Evolutionary conservation across 352 stramenopile genomes (phyloP).

Genomic region (Elongisporangium prolatum): DNA sequence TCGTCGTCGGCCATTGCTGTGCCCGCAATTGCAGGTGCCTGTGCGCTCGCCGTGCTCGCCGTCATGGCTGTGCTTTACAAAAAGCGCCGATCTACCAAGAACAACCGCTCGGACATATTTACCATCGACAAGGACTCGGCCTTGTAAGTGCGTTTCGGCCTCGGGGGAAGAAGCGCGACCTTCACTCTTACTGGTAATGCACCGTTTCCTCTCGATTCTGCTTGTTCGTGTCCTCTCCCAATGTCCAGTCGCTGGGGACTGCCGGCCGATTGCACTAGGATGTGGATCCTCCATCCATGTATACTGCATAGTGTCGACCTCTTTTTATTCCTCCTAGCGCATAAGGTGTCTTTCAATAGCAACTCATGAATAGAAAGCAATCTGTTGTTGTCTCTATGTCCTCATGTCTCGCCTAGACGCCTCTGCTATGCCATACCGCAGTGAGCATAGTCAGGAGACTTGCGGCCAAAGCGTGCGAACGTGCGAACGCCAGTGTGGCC

Average conservation of each 20-base stretch:
- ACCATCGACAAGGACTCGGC: slow-evolving; percentile 75
- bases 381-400: background rate
- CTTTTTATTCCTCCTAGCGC: slow-evolving; percentile 3
- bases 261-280: slow-evolving; percentile 20
- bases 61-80: slow-evolving; percentile 52
- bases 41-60: slow-evolving; percentile 40
- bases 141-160: slow-evolving; percentile 37
- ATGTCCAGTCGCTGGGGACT: too few relatives aligned
- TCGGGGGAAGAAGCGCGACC: slow-evolving; percentile 19
- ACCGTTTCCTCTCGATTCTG: slow-evolving; percentile 5
- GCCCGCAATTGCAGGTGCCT: slow-evolving; percentile 27
- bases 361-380: too few relatives aligned
- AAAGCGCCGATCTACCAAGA: slow-evolving; percentile 55
- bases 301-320: slow-evolving; percentile 11
- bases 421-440: too few relatives aligned
- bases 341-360: too few relatives aligned
- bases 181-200: slow-evolving; percentile 25
- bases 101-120: slow-evolving; percentile 57
- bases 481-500: too few relatives aligned
- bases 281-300: slow-evolving; percentile 26
- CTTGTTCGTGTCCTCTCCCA: slow-evolving; percentile 4
- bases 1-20: slow-evolving; percentile 3
- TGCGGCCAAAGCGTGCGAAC: too few relatives aligned
- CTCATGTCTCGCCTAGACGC: background rate
- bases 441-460: too few relatives aligned